Percentiles rank a stretch among this genome's conserved stretches.
Conservation (phyloP, 345 rosid species). For the Raphanus sativus region DNA sequence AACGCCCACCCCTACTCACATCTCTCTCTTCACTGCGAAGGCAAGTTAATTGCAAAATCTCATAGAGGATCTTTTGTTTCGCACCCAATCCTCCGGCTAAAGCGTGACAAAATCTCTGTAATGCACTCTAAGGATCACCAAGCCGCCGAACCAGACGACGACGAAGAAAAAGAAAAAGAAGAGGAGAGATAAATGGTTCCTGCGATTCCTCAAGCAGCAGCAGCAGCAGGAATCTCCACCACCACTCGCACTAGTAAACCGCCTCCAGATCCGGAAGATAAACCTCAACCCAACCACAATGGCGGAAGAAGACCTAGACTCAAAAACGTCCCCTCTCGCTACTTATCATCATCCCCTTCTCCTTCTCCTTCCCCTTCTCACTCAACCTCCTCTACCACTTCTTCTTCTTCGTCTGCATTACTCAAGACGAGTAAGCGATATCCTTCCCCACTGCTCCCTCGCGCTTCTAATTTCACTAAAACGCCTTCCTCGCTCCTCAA, state of each 20-base stretch:
- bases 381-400: conserved; percentile 27
- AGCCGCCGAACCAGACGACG: conserved; percentile 13
- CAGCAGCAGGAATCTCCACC: conserved; percentile 21
- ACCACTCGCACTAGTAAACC: conserved; percentile 21
- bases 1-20: no score
- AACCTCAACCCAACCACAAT: conserved; percentile 34
- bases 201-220: conserved; percentile 38
- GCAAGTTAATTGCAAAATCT: conserved; percentile 17
- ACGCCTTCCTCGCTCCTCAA: conserved; percentile 48
- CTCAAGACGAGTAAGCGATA: conserved; percentile 44
- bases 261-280: conserved; percentile 31
- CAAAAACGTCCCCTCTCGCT: conserved; percentile 67
- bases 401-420: conserved; percentile 40
- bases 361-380: conserved; percentile 40
- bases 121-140: conserved; percentile 48
- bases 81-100: neutral
- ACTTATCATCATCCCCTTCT: conserved; percentile 53
- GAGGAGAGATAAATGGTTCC: conserved; percentile 54
- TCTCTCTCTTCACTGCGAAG: conserved; percentile 21
- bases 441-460: conserved; percentile 65
- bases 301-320: conserved; percentile 53
- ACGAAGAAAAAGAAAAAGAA: neutral
- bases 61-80: neutral
- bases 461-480: no score
- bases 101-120: conserved; percentile 10